These are phyloP conservation scores for Orbilia javanica DNA, from an alignment of 2,329 filamentous ascomycete species.

Conservation along the genomic window DNA sequence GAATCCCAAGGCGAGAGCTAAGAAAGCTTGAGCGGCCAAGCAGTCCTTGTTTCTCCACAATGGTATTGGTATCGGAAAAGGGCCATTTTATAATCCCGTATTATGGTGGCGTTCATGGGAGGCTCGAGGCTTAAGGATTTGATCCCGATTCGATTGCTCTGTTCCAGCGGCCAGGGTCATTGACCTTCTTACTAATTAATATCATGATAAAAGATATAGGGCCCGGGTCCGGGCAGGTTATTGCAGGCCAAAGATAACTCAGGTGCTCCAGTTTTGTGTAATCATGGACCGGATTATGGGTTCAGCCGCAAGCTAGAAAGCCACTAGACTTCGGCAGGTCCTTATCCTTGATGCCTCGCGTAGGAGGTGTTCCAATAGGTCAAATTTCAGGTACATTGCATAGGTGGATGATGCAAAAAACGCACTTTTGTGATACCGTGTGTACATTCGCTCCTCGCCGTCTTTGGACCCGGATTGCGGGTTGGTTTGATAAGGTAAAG, in stretches of 20 bases:
- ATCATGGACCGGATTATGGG: neutral
- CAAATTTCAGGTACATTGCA: constrained; percentile 3
- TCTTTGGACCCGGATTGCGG: neutral
- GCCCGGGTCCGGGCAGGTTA: neutral
- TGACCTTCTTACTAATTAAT: neutral
- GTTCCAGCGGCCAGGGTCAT: neutral
- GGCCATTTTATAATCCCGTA: neutral
- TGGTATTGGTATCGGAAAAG: neutral
- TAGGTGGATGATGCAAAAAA: neutral
- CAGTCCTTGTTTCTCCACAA: neutral
- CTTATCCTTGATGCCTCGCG: constrained; percentile 17
- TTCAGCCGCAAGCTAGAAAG: constrained; percentile 46
- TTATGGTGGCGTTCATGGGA: neutral
- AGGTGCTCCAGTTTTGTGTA: constrained; percentile 6
- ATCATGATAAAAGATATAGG: neutral
- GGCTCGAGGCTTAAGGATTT: neutral
- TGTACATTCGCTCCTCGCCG: neutral
- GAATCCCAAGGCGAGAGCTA: neutral
- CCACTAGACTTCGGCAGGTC: constrained; percentile 19
- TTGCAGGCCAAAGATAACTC: neutral
- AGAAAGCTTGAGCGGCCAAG: constrained; percentile 7
- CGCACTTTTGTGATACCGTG: constrained; percentile 7
- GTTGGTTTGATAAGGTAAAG: neutral
- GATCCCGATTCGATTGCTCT: neutral
- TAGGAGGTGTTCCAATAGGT: constrained; percentile 32